phyloP scores from a whole-genome alignment of 441 rosid species.

The Eutrema salsugineum region DNA sequence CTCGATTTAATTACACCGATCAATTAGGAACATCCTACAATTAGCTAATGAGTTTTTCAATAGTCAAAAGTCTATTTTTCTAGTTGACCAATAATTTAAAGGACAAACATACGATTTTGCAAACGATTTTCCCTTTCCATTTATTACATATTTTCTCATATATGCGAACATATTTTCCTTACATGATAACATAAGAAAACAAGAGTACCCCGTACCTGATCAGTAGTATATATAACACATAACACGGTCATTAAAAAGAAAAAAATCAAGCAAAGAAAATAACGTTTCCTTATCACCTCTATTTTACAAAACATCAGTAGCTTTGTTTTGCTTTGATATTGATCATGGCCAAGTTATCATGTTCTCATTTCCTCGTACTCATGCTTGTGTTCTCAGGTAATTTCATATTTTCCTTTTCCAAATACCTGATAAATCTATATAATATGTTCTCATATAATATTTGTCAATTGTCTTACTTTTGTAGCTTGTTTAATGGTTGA shows the following conservation, averaged over 20 bases:
- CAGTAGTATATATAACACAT: neutral
- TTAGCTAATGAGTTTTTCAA: neutral
- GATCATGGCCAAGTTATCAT: constrained; percentile 14
- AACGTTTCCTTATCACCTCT: neutral
- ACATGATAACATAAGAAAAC: neutral
- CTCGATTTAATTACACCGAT: too few relatives aligned
- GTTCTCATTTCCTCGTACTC: neutral
- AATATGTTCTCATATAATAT: too few relatives aligned
- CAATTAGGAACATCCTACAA: neutral
- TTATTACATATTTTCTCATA: neutral
- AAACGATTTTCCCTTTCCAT: neutral
- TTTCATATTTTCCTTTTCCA: neutral
- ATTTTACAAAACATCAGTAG: neutral
- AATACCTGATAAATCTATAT: neutral
- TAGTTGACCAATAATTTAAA: neutral
- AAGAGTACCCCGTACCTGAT: neutral
- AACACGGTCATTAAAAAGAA: neutral
- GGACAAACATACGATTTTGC: neutral
- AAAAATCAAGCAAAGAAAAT: neutral
- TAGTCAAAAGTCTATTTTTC: neutral
- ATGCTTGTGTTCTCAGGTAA: constrained; percentile 9
- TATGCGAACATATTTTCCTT: neutral
- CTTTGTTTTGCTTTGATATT: neutral
- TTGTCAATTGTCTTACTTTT: neutral
- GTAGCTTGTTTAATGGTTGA: constrained; percentile 6